Percentiles rank a stretch among this genome's conserved stretches.
phyloP scores from a whole-genome alignment of 768 basidiomycete genomes.

The Neoboletus brunneissimus region DNA sequence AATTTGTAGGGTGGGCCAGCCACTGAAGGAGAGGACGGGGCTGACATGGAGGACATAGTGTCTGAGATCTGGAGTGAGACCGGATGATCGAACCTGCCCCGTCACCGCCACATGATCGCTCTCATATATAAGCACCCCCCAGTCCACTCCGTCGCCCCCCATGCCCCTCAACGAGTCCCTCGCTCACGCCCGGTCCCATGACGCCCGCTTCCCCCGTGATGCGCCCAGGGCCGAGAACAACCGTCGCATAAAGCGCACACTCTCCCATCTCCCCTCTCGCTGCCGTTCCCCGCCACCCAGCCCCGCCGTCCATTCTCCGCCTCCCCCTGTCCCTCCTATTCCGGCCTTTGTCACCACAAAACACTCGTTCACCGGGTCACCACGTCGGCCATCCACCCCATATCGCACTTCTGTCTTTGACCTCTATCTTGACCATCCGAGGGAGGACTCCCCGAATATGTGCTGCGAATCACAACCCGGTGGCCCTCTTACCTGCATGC shows the following conservation, averaged over 20 bases:
- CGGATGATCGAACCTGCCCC: not conserved
- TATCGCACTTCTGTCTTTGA: not conserved
- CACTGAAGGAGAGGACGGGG: not conserved
- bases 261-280: slow-evolving; percentile 33
- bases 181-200: not conserved
- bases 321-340: slow-evolving; percentile 58
- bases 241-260: slow-evolving; percentile 32
- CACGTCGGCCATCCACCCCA: not conserved
- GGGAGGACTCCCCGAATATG: not conserved
- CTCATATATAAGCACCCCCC: too few relatives aligned
- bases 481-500: slow-evolving; percentile 47
- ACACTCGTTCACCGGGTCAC: slow-evolving; percentile 27
- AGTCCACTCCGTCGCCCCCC: too few relatives aligned
- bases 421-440: slow-evolving; percentile 1
- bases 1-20: not conserved
- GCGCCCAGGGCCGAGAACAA: not conserved
- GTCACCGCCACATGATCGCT: slow-evolving; percentile 9
- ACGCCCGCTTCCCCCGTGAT: slow-evolving; percentile 21
- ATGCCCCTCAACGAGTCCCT: not conserved
- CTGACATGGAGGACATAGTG: slow-evolving; percentile 1
- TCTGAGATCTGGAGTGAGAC: not conserved
- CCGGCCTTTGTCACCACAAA: slow-evolving; percentile 42
- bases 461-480: slow-evolving; percentile 14
- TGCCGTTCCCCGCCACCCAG: slow-evolving; percentile 54
- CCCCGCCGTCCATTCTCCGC: slow-evolving; percentile 39